Percentiles rank a stretch among this genome's conserved stretches.
These are phyloP conservation scores for Suillus subluteus DNA, from an alignment of 768 basidiomycete genomes.

Conservation along the genomic window DNA sequence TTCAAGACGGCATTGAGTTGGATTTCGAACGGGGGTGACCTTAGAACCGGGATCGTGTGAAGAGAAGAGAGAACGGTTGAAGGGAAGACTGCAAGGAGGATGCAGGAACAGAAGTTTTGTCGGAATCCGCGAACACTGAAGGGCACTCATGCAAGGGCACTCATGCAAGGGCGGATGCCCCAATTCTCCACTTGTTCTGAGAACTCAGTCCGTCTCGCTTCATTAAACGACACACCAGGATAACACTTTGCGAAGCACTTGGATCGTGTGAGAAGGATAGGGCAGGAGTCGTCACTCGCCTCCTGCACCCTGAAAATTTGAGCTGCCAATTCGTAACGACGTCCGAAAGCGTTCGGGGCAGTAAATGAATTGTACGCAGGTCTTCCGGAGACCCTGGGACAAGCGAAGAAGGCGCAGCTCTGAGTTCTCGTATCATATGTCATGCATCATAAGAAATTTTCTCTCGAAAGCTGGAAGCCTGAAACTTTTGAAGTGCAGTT, in stretches of 20 bases:
- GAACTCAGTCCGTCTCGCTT: too few relatives aligned
- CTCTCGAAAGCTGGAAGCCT: neutral
- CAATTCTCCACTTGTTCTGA: too few relatives aligned
- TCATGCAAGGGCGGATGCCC: too few relatives aligned
- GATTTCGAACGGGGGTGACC: too few relatives aligned
- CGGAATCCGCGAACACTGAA: too few relatives aligned
- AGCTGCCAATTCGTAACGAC: neutral
- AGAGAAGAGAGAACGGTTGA: too few relatives aligned
- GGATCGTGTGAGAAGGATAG: neutral
- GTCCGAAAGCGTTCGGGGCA: neutral
- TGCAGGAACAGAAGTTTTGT: too few relatives aligned
- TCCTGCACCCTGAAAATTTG: neutral
- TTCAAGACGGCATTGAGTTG: too few relatives aligned
- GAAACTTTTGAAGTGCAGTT: neutral
- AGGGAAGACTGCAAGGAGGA: too few relatives aligned
- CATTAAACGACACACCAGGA: too few relatives aligned
- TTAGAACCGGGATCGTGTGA: too few relatives aligned
- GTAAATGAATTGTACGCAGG: neutral
- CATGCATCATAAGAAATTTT: neutral
- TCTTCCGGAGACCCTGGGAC: neutral
- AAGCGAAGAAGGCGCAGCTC: neutral
- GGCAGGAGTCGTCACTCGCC: neutral
- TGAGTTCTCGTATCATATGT: neutral
- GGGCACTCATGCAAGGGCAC: too few relatives aligned
- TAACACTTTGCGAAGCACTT: neutral